These are phyloP conservation scores for Penicillium tannophilum DNA, from an alignment of 495 filamentous ascomycete genomes.

Conservation along the genomic window DNA sequence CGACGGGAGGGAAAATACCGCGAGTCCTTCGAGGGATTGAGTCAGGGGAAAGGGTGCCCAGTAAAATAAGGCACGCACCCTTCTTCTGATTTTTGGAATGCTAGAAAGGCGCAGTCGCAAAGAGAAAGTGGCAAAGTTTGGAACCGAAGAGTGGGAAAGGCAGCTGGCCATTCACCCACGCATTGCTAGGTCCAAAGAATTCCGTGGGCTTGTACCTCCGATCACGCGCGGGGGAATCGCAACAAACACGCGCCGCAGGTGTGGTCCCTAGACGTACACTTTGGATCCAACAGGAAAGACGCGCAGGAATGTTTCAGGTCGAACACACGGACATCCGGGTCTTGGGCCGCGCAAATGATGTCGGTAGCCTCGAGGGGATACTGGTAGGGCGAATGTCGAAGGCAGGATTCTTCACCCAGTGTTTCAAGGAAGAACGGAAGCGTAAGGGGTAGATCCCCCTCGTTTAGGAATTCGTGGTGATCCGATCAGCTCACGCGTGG, in stretches of 20 bases:
- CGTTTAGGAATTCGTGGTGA: conserved; percentile 15
- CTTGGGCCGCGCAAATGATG: conserved; percentile 11
- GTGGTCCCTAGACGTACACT: neutral
- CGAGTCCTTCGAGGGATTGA: conserved; percentile 9
- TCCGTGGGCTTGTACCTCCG: conserved; percentile 9
- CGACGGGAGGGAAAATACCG: conserved; percentile 15
- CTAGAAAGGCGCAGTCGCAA: conserved; percentile 22
- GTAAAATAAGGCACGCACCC: conserved; percentile 7
- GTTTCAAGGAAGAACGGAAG: conserved; percentile 24
- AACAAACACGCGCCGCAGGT: conserved; percentile 20
- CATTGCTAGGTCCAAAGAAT: conserved; percentile 25
- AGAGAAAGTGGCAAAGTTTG: neutral
- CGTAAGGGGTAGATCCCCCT: conserved; percentile 33
- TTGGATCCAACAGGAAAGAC: conserved; percentile 5
- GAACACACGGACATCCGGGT: conserved; percentile 21
- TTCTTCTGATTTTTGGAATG: conserved; percentile 22
- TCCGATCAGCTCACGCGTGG: conserved; percentile 26
- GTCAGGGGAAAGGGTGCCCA: conserved; percentile 13
- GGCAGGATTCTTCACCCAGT: conserved; percentile 13
- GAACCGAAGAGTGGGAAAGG: conserved; percentile 15
- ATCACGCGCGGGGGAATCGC: conserved; percentile 21
- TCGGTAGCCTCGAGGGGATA: conserved; percentile 10
- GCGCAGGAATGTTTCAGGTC: conserved; percentile 30
- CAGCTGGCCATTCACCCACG: conserved; percentile 20
- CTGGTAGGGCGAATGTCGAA: conserved; percentile 2